These are phyloP conservation scores for Barnettozyma sp. DNA, from an alignment of 805 yeast species.

Conservation along the genomic window DNA sequence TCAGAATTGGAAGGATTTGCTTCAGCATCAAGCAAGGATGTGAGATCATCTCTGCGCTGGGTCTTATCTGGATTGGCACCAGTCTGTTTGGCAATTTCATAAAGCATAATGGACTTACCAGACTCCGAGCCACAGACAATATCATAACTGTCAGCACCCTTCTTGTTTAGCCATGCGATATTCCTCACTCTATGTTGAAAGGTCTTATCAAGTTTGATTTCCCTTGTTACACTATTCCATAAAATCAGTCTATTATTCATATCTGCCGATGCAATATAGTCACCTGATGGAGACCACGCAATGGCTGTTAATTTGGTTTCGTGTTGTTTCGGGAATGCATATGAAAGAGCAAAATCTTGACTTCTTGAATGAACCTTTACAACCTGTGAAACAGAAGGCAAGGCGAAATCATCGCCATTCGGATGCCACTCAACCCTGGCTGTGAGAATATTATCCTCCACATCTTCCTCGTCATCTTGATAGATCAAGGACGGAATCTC, in stretches of 20 bases:
- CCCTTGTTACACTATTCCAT: conserved; percentile 43
- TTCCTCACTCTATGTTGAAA: conserved; percentile 26
- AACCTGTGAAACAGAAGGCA: conserved; percentile 48
- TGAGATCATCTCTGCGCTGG: neutral
- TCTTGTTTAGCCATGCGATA: conserved; percentile 31
- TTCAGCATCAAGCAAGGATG: conserved; percentile 13
- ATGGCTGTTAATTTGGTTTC: conserved; percentile 28
- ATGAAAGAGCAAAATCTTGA: conserved; percentile 11
- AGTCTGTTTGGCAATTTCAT: conserved; percentile 23
- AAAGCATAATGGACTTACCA: conserved; percentile 34
- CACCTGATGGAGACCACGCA: conserved; percentile 56
- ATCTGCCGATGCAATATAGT: conserved; percentile 51
- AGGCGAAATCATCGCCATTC: conserved; percentile 58
- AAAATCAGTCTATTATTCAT: conserved; percentile 44
- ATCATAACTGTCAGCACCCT: conserved; percentile 19
- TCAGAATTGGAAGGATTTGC: conserved; percentile 29
- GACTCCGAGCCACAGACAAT: conserved; percentile 31
- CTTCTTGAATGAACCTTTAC: conserved; percentile 35
- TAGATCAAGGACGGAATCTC: conserved; percentile 35
- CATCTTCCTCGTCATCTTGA: conserved; percentile 32
- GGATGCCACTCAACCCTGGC: conserved; percentile 66
- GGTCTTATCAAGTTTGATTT: conserved; percentile 27
- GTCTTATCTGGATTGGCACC: neutral
- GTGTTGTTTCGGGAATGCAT: conserved; percentile 23
- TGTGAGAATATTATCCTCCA: conserved; percentile 36